Evolutionary conservation across 139 green algal species (phyloP), one percentile per base, ranked within the genome.

Genomic region (Chlorella vulgaris): DNA sequence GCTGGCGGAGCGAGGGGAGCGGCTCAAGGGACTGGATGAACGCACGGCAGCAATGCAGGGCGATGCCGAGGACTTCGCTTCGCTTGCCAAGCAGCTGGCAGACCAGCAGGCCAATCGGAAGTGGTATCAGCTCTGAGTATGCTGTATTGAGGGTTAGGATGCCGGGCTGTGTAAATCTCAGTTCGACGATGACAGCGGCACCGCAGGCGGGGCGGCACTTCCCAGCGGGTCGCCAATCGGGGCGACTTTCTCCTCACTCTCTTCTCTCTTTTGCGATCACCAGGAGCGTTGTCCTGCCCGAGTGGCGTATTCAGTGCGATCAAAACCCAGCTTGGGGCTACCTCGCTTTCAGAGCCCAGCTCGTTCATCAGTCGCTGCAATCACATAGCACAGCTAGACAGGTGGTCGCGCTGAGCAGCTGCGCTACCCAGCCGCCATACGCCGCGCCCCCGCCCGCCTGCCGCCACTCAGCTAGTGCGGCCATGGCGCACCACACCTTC

Each of bases 1-100:
- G 55, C 74, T 92, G 63, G 77, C 36, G 21, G 84, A 92, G 81
- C 79, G 88, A 7, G 88, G 88, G 2, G 82, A 90, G 69, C 82
- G 84, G 70, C 81, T 92, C 74, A 28, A 28, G 19, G 69, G 62
- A 26, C 79, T 92, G 75, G 68, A 91, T 22, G 70, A 91, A 39
- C 70, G 80, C 6, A 80, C 84, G 4, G 84, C 78, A 19, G 65
- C 68, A 3, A 68, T 91, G 76, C n/a, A 63, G 62, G 62, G 82
- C 58, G 88, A 89, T 50, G 87, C 88, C 43, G 63, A 55, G 6
- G 74, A 90, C 78, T 92, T 92, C 86, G 88, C 86, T 7, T 74
- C 80, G 33, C 77, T 88, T 66, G 81, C 81, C 1, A 51, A 60
- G 35, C 33, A 84, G 42, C 63, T 92, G 3, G 82, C 69, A 33